Evolutionary conservation across 2,329 filamentous ascomycete species (phyloP), one percentile per base, ranked within the genome.

Genomic region (Cucurbitaria berberidis): DNA sequence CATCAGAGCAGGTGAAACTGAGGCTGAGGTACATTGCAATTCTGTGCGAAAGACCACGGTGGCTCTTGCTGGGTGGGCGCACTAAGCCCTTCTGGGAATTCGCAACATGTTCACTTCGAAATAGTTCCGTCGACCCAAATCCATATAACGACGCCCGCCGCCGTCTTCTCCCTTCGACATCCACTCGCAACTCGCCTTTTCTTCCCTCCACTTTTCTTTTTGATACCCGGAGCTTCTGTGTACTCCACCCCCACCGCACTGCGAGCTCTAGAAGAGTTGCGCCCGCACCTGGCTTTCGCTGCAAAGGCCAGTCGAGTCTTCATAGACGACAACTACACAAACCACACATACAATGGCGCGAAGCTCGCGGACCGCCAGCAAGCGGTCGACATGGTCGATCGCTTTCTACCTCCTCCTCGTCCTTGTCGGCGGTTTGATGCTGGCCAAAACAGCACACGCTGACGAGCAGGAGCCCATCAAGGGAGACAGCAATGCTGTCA

Each of bases 401-500:
- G 82, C 96, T 78, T 88, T 93, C 81, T 97, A 96, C 83, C 89
- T 97, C 70, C 86, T 91, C 75, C 86, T 96, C 62, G 86, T 98
- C 64, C 90, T 99, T 71, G 86, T 87, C 69, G 84, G 89, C 62
- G 92, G 93, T 66, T 83, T 96, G 73, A 89, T 92, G 63, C 89
- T 98, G 74, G 86, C 96, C 66, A 87, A 89, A 78, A 83, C 83
- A 62, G 88, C 83, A 66, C 84, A 88, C 64, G 93, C 88, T 57
- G 86, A 89, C 52, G 85, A 91, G 62, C 87, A 92, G 69, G 82
- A 85, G 57, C 77, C 82, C 50, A 57, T 84, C 63, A 81, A 82
- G 66, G 88, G 86, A 74, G 90, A 91, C 47, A 68, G 75, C 53
- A 72, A 72, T 78, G 91, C 55, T 34, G 63, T 75, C 53, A 57